Base-by-base conservation (phyloP, 495 filamentous ascomycete species). In the Aspergillus nidulans region DNA sequence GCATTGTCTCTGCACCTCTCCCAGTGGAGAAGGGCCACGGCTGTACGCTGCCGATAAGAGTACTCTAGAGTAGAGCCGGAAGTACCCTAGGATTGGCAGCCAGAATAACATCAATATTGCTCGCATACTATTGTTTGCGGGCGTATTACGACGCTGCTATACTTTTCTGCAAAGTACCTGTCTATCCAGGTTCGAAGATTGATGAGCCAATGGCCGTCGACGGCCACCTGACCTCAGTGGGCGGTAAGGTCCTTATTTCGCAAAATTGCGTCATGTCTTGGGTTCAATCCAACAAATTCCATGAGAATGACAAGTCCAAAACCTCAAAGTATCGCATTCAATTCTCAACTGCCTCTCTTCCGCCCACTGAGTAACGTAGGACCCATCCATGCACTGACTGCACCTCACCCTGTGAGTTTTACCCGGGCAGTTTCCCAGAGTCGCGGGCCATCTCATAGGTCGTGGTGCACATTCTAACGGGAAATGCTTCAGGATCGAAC, bases 1-100 rank as follows among this genome's bases (percentile, higher is more conserved):
- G 58, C 56, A 56, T 43, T 51, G 56, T 59, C 64, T 56, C 62
- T 58, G 55, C 55, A 58, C 36, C 46, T 52, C 53, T 40, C 52
- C 48, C 43, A 52, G 52, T 56, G 51, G 43, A 55, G 57, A 55
- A 20, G 21, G 34, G 34, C 50, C 18, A 51, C 46, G 25, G 16
- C 44, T 59, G 55, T 57, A 15, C 40, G 45, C 52, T 58, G 58
- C 58, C 58, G 58, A 60, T 64, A 61, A 58, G 58, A 54, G n/a
- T n/a, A n/a, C n/a, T n/a, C n/a, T n/a, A n/a, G n/a, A n/a, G 50
- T 48, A 59, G 39, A 59, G 49, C 42, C 23, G 38, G 36, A 41
- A 50, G 46, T 48, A 50, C 46, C 9, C 28, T 51, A 18, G 30
- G 18, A 13, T 24, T 18, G 45, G n/a, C 45, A 48, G 34, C 21